Base-by-base conservation (phyloP, 352 stramenopile species). In the Phytophthora melonis region DNA sequence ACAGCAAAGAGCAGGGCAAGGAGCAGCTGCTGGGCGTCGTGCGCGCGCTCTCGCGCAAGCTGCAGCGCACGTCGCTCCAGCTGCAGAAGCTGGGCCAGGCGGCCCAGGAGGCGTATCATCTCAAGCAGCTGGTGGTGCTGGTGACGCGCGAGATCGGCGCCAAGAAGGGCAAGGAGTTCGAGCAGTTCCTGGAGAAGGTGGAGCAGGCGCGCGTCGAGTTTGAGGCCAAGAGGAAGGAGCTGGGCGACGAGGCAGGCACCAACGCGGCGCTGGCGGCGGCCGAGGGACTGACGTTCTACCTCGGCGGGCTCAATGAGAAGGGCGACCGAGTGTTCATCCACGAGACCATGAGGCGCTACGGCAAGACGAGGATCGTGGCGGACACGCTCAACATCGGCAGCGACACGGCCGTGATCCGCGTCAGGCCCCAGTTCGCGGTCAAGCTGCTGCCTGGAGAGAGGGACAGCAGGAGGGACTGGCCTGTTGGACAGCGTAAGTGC, bases 241-340 rank as follows among this genome's bases (percentile, higher is more conserved):
- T 41, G 21, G 55, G 36, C 1, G 45, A 55, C 3, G 50, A 75
- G 5, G 43, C 23, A 3, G 68, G 43, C 19, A 19, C 23, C 8
- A 70, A 49, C 3, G 36, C 58, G 2, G 77, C 54, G 0, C n/a
- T 74, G 8, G 49, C 64, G 9, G 71, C 68, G 0, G 75, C 67
- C 0, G 74, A 92, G 2, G 72, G 72, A 14, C 71, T 92, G n/a
- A 84, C 88, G 56, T 94, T 94, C 43, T 94, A 91, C 68, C 80
- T 94, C 1, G 78, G 79, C 27, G 88, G 86, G 1, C 50, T 98
- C 34, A 89, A 92, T 39, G 92, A 98, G 32, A 98, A 98, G 72
- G 66, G 87, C 52, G 87, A 91, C 36, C 89, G 97, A 32, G 92
- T 96, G 61, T 86, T 88, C 7, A 84, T 98, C 52, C 95, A 99